Evolutionary conservation across 306 rosid genomes (phyloP), one percentile per base, ranked within the genome.

Genomic region (Acacia crassicarpa): DNA sequence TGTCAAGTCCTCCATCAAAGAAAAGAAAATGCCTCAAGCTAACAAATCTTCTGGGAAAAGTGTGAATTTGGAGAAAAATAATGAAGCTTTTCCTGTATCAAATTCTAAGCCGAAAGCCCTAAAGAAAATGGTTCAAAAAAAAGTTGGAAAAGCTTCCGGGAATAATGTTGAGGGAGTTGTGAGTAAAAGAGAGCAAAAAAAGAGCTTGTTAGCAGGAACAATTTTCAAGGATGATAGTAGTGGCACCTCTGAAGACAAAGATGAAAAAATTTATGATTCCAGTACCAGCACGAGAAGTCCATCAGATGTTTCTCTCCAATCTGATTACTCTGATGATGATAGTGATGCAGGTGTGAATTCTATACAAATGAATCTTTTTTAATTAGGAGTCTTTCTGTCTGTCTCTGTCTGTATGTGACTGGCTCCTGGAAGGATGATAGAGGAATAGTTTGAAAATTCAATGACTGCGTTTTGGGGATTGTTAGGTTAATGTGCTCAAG

Each of bases 211-310:
- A 73, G 83, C 83, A 0, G 91, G 90, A 76, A 69, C 86, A 78
- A 88, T 92, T 83, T 94, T 92, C 87, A 77, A 84, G 70, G 96
- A 86, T 84, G 93, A 88, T 67, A 89, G 89, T 78, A 88, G 91
- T 72, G 86, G 83, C 56, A 77, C 89, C 76, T 87, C 93, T 22
- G 92, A 87, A 83, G 92, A 85, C 74, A 91, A 65, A 83, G 83
- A 63, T 72, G 51, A 44, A 45, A 15, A 46, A 49, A 72, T 14
- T 81, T 76, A 56, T 79, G 82, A 76, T 80, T 91, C 94, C 20
- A 90, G 83, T 87, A 83, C 59, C 61, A 93, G 92, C 89, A 87
- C 91, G 54, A 83, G 78, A 80, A 80, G 88, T 79, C 93, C 92
- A 49, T 90, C 96, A 51, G 88, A 87, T 79, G 76, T 79, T 80